Evolutionary conservation across 441 rosid genomes (phyloP), one percentile per base, ranked within the genome.

Genomic region (Erodium moschatum): DNA sequence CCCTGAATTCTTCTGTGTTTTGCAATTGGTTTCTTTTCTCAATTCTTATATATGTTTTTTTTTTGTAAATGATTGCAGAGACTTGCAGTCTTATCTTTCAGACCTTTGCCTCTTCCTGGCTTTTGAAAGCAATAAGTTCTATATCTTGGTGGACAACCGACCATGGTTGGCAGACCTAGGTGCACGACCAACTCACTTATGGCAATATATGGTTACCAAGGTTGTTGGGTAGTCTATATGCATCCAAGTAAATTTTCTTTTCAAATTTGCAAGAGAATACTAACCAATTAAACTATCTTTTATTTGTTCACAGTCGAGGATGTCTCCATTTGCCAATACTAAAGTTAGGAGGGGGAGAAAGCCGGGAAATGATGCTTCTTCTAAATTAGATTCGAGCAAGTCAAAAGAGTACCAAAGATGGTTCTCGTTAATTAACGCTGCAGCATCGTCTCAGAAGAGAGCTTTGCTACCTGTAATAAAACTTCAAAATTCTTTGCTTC

Each of bases 71-170:
- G 66, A 35, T 35, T 35, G 40, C 74, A 79, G 82, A 66, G 74
- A 76, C 73, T 66, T 76, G 69, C 73, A 79, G 70, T 79, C 77
- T 10, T 71, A 76, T 63, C 79, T 73, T 46, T 79, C 79, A 11
- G 64, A 65, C 54, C 71, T 75, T 50, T 71, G 74, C 50, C 60
- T 79, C 52, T 79, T 76, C 67, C 44, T 79, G 64, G 77, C 75
- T 27, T 54, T 66, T 24, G 72, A 70, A 21, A 73, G 79, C 66
- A 72, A 73, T 16, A 76, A 74, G 46, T 68, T 79, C 56, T 70
- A 71, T 66, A 73, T 79, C 66, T 65, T 79, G 69, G 79, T 79
- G 24, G 82, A 79, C 48, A 79, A 79, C 35, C 71, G 73, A 44
- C 76, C 82, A 63, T 73, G 79, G 82, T 54, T 74, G 77, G 68